These are phyloP conservation scores for Chrysoporthe austroafricana DNA, from an alignment of 2,329 filamentous ascomycete genomes.

Conservation along the genomic window DNA sequence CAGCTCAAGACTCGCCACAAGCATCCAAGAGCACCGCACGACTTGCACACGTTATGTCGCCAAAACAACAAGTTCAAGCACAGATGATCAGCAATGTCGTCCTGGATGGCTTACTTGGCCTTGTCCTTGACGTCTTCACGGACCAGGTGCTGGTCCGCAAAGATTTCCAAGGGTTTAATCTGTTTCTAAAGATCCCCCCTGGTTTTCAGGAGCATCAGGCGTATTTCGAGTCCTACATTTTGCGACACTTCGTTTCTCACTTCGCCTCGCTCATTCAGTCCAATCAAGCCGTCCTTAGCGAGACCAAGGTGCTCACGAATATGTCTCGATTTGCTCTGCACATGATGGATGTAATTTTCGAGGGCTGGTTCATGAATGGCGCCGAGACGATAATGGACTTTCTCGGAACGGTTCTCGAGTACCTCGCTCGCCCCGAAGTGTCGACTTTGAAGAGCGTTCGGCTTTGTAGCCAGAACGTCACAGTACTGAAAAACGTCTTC, in stretches of 20 bases:
- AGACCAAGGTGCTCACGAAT: conserved; percentile 85
- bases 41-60: conserved; percentile 65
- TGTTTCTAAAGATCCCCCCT: conserved; percentile 87
- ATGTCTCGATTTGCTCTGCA: conserved; percentile 80
- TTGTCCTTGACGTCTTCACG: conserved; percentile 79
- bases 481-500: conserved; percentile 75
- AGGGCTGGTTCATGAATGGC: conserved; percentile 94
- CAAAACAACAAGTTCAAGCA: conserved; percentile 54
- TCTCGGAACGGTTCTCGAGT: conserved; percentile 81
- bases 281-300: conserved; percentile 72
- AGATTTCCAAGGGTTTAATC: conserved; percentile 84
- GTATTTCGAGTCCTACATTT: conserved; percentile 89
- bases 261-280: conserved; percentile 72
- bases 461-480: conserved; percentile 84
- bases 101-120: conserved; percentile 75
- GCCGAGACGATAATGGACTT: conserved; percentile 85
- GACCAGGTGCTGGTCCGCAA: conserved; percentile 86
- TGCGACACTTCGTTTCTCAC: conserved; percentile 74
- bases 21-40: conserved; percentile 60
- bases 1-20: conserved; percentile 65
- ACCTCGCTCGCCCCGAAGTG: conserved; percentile 84
- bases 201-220: conserved; percentile 94
- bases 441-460: conserved; percentile 82
- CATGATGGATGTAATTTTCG: conserved; percentile 87
- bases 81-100: conserved; percentile 68